A percentile compares a stretch with the other conserved stretches of the same genome.
These are phyloP conservation scores for Pochonia chlamydosporia DNA, from an alignment of 2,329 filamentous ascomycete genomes.

Conservation along the genomic window DNA sequence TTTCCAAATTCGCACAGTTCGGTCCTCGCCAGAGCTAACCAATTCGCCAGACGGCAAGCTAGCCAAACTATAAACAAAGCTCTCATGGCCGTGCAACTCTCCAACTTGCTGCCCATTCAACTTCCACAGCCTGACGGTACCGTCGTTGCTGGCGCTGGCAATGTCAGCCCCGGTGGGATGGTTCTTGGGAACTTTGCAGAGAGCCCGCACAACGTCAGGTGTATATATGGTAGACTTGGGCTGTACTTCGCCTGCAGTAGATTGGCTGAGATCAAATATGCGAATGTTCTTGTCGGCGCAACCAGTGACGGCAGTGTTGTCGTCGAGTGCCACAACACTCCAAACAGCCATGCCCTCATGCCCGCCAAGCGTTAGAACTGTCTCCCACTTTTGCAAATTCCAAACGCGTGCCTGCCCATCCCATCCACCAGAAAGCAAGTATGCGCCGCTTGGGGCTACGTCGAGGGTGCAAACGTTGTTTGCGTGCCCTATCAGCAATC, in stretches of 20 bases:
- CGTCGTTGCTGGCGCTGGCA: slow-evolving; percentile 91
- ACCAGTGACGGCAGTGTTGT: slow-evolving; percentile 77
- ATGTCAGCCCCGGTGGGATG: slow-evolving; percentile 86
- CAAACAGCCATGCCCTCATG: slow-evolving; percentile 76
- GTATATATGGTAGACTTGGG: slow-evolving; percentile 54
- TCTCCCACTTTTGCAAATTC: slow-evolving; percentile 81
- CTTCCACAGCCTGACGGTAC: slow-evolving; percentile 81
- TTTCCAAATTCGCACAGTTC: slow-evolving; percentile 87
- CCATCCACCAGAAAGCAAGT: slow-evolving; percentile 89
- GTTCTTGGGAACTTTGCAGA: slow-evolving; percentile 70
- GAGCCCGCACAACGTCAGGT: slow-evolving; percentile 79
- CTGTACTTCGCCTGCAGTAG: slow-evolving; percentile 48
- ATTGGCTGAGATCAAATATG: slow-evolving; percentile 66
- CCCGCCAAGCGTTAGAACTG: slow-evolving; percentile 62
- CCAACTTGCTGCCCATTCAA: slow-evolving; percentile 69
- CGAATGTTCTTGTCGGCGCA: slow-evolving; percentile 88
- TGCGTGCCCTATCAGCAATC: slow-evolving; percentile 77
- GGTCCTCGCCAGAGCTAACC: slow-evolving; percentile 87
- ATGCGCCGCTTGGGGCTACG: slow-evolving; percentile 63
- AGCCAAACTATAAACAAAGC: slow-evolving; percentile 85
- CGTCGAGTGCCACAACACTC: slow-evolving; percentile 82
- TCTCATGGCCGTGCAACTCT: slow-evolving; percentile 82
- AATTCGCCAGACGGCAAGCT: slow-evolving; percentile 77
- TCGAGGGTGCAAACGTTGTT: slow-evolving; percentile 87
- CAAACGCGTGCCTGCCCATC: slow-evolving; percentile 84